Conservation (phyloP, 2,329 filamentous ascomycete genomes). For the Bertia moriformis region DNA sequence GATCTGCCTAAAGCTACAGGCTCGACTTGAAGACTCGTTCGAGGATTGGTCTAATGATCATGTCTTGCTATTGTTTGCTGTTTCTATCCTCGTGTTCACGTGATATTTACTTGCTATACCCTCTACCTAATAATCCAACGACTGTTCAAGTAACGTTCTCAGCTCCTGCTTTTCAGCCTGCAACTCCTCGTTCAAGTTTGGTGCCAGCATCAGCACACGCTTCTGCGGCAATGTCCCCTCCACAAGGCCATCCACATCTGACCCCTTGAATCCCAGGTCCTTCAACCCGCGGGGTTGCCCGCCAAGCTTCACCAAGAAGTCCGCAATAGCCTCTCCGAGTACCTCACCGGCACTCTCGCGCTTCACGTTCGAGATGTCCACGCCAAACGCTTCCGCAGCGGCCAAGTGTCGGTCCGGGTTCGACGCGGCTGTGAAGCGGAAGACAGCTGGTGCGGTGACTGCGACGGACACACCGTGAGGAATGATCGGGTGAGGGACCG, state of each 20-base stretch:
- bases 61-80: too few relatives aligned
- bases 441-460: slow-evolving; percentile 83
- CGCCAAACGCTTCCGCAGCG: slow-evolving; percentile 80
- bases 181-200: slow-evolving; percentile 58
- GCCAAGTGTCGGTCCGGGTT: slow-evolving; percentile 85
- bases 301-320: slow-evolving; percentile 70
- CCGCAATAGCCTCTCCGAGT: slow-evolving; percentile 64
- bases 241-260: slow-evolving; percentile 69
- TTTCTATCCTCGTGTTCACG: too few relatives aligned
- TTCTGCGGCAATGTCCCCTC: slow-evolving; percentile 90
- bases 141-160: slow-evolving; percentile 50
- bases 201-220: slow-evolving; percentile 81
- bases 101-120: too few relatives aligned
- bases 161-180: slow-evolving; percentile 60
- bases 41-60: too few relatives aligned
- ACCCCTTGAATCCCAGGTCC: slow-evolving; percentile 62
- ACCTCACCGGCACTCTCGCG: slow-evolving; percentile 80
- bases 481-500: slow-evolving; percentile 64
- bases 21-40: too few relatives aligned
- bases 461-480: slow-evolving; percentile 93
- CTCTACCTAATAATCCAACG: slow-evolving; percentile 30
- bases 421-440: slow-evolving; percentile 78
- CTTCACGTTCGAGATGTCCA: slow-evolving; percentile 78
- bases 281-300: slow-evolving; percentile 82
- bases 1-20: too few relatives aligned